Evolutionary conservation across 139 green algal genomes (phyloP).

Genomic region (Chlamydomonas incerta): DNA sequence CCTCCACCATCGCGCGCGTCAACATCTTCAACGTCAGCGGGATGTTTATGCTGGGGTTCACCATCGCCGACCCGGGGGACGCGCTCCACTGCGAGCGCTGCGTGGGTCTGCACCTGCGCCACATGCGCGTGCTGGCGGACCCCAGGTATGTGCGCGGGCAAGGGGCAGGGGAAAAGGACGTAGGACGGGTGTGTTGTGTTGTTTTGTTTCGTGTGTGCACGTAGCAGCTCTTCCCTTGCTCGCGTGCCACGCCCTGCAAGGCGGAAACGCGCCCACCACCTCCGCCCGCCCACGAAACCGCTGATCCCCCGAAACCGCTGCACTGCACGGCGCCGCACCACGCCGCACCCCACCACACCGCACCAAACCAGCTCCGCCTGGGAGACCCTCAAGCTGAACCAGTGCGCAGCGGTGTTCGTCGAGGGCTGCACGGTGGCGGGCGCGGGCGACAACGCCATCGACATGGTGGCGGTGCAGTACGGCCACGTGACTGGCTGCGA

Average conservation of each 20-base stretch:
- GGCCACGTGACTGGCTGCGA: constrained; percentile 30
- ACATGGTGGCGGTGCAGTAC: constrained; percentile 52
- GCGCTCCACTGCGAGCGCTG: constrained; percentile 12
- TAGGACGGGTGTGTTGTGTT: too few relatives aligned
- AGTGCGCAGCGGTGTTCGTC: constrained; percentile 38
- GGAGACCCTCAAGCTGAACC: constrained; percentile 47
- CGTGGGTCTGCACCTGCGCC: neutral
- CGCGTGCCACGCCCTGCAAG: too few relatives aligned
- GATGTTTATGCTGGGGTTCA: neutral
- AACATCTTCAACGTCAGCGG: constrained; percentile 19
- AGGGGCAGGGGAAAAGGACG: too few relatives aligned
- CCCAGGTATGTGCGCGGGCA: neutral
- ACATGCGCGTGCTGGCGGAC: neutral
- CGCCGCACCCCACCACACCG: too few relatives aligned
- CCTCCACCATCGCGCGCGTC: neutral
- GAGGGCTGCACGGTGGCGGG: constrained; percentile 33
- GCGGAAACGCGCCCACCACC: too few relatives aligned
- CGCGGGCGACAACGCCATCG: constrained; percentile 10
- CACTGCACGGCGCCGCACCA: too few relatives aligned
- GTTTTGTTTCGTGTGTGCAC: too few relatives aligned
- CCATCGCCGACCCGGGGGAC: neutral
- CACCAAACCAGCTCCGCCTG: neutral
- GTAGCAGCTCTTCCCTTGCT: too few relatives aligned
- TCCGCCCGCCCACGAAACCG: too few relatives aligned
- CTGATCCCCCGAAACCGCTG: too few relatives aligned